Conservation (phyloP, 1,284 basidiomycete species). For the Ustilago hordei region DNA sequence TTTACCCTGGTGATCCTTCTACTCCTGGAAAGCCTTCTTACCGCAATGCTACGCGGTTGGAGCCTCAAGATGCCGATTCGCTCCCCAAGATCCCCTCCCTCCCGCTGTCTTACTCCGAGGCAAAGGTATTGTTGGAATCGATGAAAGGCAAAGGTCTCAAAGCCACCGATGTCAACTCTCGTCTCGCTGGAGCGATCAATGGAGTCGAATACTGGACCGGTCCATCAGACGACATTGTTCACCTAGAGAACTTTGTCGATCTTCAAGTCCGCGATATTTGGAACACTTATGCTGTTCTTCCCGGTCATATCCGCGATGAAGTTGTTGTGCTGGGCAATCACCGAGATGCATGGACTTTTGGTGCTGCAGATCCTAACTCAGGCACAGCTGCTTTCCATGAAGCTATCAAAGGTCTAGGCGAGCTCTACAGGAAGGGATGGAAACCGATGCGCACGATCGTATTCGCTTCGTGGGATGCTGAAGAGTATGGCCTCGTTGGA, state of each 20-base stretch:
- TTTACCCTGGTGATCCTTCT: constrained; percentile 84
- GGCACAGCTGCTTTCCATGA: constrained; percentile 89
- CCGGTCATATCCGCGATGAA: constrained; percentile 83
- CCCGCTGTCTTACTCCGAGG: constrained; percentile 73
- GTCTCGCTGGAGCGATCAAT: constrained; percentile 72
- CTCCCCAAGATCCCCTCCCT: constrained; percentile 85
- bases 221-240: constrained; percentile 55
- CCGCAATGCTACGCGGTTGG: constrained; percentile 79
- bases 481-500: constrained; percentile 90
- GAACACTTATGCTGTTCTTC: constrained; percentile 90
- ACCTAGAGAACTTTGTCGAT: constrained; percentile 55
- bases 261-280: constrained; percentile 68
- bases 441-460: constrained; percentile 87
- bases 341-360: constrained; percentile 69
- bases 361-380: constrained; percentile 84
- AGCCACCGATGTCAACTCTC: constrained; percentile 75
- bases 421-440: constrained; percentile 82
- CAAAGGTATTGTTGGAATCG: constrained; percentile 71
- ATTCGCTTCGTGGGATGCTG: constrained; percentile 92
- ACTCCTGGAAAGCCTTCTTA: constrained; percentile 91
- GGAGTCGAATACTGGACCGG: constrained; percentile 73
- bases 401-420: constrained; percentile 83
- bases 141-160: constrained; percentile 71
- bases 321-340: constrained; percentile 82
- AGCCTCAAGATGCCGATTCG: constrained; percentile 74